Conservation (phyloP, 1,284 basidiomycete genomes). For the Butyriboletus appendiculatus region DNA sequence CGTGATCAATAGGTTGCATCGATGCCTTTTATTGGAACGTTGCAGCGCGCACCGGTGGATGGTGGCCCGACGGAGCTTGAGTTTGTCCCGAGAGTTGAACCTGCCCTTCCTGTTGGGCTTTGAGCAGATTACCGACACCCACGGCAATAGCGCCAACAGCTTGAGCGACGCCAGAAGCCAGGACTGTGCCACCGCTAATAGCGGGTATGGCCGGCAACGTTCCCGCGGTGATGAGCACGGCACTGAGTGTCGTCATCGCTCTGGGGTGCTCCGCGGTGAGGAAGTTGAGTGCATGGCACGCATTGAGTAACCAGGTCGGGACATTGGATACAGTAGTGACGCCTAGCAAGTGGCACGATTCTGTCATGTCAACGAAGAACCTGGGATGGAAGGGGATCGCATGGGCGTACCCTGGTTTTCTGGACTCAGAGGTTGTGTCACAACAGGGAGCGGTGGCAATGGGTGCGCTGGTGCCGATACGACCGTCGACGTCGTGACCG, state of each 20-base stretch:
- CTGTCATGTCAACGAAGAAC: conserved; percentile 2
- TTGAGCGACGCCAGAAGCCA: conserved; percentile 70
- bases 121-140: conserved; percentile 59
- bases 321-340: conserved; percentile 59
- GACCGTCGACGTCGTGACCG: conserved; percentile 17
- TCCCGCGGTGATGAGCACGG: conserved; percentile 74
- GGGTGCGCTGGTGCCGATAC: conserved; percentile 15
- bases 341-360: conserved; percentile 23
- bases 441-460: conserved; percentile 18
- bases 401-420: conserved; percentile 21
- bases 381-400: neutral
- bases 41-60: conserved; percentile 31
- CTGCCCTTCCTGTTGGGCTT: conserved; percentile 43
- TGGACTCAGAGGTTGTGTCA: conserved; percentile 8
- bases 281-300: conserved; percentile 70
- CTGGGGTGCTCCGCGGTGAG: conserved; percentile 73
- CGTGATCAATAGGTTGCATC: conserved; percentile 1
- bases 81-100: conserved; percentile 30
- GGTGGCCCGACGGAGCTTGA: conserved; percentile 24
- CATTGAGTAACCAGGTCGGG: conserved; percentile 73
- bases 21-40: conserved; percentile 28
- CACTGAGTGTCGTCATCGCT: conserved; percentile 70
- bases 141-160: conserved; percentile 75
- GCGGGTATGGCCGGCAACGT: conserved; percentile 69
- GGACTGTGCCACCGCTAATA: conserved; percentile 64